Base-by-base conservation (phyloP, 2,329 filamentous ascomycete species). In the Fusarium sacchari region DNA sequence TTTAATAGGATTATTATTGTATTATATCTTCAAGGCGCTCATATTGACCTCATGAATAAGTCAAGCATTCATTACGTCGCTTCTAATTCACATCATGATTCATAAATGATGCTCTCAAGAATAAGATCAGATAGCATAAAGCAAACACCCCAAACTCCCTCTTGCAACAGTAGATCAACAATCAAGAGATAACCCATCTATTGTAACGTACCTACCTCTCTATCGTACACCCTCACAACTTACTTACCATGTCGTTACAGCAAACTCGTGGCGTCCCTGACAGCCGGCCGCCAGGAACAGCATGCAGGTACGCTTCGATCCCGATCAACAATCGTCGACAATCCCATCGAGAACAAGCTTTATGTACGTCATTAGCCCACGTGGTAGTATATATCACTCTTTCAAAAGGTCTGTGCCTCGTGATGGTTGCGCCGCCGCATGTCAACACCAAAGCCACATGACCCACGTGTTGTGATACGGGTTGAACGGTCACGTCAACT, bases 391-490 rank as follows among this genome's bases (percentile, higher is more conserved):
- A 42, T 30, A 53, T 52, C 55, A 53, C 60, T 59, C 46, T 64
- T 66, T 50, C 53, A 50, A 36, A 24, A 30, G 39, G 52, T 18
- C 40, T 55, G 30, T 56, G 55, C 68, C 76, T 72, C 64, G 74
- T 78, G 77, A 77, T 69, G 57, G 57, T 42, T 47, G 44, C 36
- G 52, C 26, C 55, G 67, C 69, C 71, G 72, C 77, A 76, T 72
- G 69, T 76, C 74, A 75, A 77, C 72, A 73, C 67, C 69, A 75
- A 52, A 63, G 40, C 68, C 77, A 76, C 70, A 55, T 79, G 77
- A 79, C 77, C 67, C 63, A 71, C 65, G 71, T 71, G 71, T 71
- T 69, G 72, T 79, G 77, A 79, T 76, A 70, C 65, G 56, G 18
- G 47, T 47, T 28, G 24, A 22, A 56, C 63, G 71, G 77, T 77